phyloP scores from a whole-genome alignment of 768 basidiomycete genomes.

The Coprinopsis cinerea region DNA sequence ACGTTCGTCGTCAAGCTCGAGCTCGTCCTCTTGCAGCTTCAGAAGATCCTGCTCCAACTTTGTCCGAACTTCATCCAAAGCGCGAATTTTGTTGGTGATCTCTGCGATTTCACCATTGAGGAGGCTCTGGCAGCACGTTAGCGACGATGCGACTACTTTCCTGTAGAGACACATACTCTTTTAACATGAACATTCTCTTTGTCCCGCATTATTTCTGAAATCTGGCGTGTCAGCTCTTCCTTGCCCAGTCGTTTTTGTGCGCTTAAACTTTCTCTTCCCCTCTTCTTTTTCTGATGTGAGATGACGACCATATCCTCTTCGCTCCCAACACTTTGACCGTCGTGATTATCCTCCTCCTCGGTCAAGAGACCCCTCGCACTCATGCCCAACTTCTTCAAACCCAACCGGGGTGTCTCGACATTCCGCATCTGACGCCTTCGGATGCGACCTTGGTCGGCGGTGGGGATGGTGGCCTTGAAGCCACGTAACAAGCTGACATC shows the following conservation, averaged over 20 bases:
- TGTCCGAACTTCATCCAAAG: constrained; percentile 72
- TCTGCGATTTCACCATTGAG: constrained; percentile 84
- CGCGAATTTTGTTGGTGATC: constrained; percentile 84
- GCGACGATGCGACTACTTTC: neutral
- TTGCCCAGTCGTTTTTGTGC: constrained; percentile 67
- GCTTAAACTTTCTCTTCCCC: constrained; percentile 62
- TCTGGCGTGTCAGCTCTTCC: constrained; percentile 81
- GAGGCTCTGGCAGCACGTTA: constrained; percentile 52
- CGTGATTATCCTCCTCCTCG: constrained; percentile 49
- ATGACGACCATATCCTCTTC: constrained; percentile 75
- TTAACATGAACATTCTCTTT: constrained; percentile 91
- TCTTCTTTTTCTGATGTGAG: constrained; percentile 38
- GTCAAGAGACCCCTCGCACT: constrained; percentile 68
- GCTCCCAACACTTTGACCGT: constrained; percentile 58
- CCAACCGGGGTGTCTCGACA: constrained; percentile 68
- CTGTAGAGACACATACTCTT: constrained; percentile 48
- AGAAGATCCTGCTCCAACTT: constrained; percentile 80
- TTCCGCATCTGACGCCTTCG: constrained; percentile 76
- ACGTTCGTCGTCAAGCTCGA: constrained; percentile 97
- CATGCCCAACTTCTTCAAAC: constrained; percentile 76
- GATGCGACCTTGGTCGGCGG: constrained; percentile 71
- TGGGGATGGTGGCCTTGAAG: constrained; percentile 93
- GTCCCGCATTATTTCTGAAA: constrained; percentile 81
- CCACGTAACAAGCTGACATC: constrained; percentile 82
- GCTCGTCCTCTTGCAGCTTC: constrained; percentile 87